These are phyloP conservation scores for Eragrostis nindensis DNA, from an alignment of 176 grass and related monocot genomes.

Conservation along the genomic window DNA sequence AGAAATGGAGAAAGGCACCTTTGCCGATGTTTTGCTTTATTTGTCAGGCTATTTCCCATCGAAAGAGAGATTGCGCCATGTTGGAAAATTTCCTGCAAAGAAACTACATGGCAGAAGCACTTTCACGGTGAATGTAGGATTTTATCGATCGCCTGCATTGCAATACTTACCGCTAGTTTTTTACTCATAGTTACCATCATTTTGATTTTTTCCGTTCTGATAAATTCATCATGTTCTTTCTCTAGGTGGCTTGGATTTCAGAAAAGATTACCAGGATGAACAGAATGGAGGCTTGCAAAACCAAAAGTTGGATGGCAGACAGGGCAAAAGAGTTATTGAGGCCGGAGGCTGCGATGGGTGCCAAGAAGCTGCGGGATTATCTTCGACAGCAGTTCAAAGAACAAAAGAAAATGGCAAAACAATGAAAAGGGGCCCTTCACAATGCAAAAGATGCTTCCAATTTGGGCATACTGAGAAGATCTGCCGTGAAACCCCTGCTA, in stretches of 20 bases:
- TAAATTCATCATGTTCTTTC: neutral
- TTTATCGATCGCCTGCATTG: neutral
- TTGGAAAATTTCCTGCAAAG: neutral
- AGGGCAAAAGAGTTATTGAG: neutral
- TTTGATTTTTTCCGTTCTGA: neutral
- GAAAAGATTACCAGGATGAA: neutral
- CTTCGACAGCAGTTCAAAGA: neutral
- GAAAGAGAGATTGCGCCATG: neutral
- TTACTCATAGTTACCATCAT: neutral
- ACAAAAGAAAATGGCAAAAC: neutral
- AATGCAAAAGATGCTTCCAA: too few relatives aligned
- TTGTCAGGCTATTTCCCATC: neutral
- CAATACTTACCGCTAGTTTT: neutral
- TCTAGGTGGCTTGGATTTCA: constrained; percentile 5
- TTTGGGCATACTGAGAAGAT: neutral
- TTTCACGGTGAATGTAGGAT: neutral
- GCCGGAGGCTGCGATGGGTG: neutral
- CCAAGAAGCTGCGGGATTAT: neutral
- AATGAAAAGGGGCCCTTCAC: neutral
- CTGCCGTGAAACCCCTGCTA: neutral
- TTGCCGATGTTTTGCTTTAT: constrained; percentile 16
- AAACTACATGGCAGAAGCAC: neutral
- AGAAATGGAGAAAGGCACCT: neutral
- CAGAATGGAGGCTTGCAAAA: neutral
- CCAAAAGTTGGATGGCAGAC: neutral